Base-by-base conservation (phyloP, 768 basidiomycete species). In the Hygrocybe punicea region DNA sequence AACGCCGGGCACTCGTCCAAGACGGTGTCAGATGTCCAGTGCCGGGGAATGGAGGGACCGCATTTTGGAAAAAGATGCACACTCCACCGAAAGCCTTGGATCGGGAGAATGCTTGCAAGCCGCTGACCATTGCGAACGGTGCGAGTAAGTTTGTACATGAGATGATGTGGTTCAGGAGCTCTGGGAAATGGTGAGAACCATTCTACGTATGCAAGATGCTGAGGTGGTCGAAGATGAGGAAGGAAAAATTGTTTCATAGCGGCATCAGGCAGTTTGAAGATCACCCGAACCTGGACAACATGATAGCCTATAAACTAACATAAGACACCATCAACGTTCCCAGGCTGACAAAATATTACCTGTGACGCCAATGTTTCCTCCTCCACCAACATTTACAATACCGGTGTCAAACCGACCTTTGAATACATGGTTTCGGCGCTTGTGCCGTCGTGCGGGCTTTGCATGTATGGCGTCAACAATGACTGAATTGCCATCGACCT, bases 11-110 rank as follows among this genome's bases (percentile, higher is more conserved):
- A 67, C 8, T 37, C 3, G 6, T 77, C 72, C 1, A 76, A 61
- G 8, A 74, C 69, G 29, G 51, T 74, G 17, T 63, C 67, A 42
- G 63, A 65, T 2, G 63, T 64, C 75, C 75, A 77, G 3, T 63
- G 59, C 1, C 54, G 34, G 21, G 71, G 71, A 0, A 61, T 71
- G 2, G 51, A 35, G 2, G 59, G 57, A 1, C 73, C 71, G 51
- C 71, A 74, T 34, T 63, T 60, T 0, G 74, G 73, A 16, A 69
- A 53, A 1, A 73, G 61, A 49, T 73, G 71, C 19, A 68, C 65
- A 55, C 69, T 70, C 0, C 66, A 60, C 1, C 60, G 46, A 40
- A 75, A 71, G 11, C 64, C 24, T 1, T 59, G 53, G 2, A 73
- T 37, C 0, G 71, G 66, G 9, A 75, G 60, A 16, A 74, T 61